Percentiles rank a stretch among this genome's conserved stretches.
These are phyloP conservation scores for Wickerhamiella dianesei DNA, from an alignment of 805 yeast genomes.

Conservation along the genomic window DNA sequence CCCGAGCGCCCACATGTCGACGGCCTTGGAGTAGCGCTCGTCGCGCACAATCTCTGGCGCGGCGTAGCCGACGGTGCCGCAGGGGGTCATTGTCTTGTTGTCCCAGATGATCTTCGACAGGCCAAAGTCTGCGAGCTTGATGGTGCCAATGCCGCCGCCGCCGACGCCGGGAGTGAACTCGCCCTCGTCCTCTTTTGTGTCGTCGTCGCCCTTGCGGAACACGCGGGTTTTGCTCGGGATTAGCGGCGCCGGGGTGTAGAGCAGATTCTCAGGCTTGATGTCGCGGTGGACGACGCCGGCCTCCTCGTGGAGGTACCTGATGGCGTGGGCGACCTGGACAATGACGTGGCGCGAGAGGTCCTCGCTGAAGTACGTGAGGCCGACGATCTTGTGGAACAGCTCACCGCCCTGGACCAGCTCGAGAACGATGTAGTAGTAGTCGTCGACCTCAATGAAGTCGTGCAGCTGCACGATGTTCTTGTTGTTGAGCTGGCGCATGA, in stretches of 20 bases:
- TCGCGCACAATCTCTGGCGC: constrained; percentile 97
- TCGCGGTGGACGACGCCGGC: constrained; percentile 66
- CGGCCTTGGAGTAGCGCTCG: constrained; percentile 82
- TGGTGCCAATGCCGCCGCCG: constrained; percentile 81
- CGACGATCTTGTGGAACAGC: constrained; percentile 65
- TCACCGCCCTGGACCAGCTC: constrained; percentile 71
- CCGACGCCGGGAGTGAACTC: constrained; percentile 66
- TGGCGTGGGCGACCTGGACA: constrained; percentile 54
- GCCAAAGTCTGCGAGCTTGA: constrained; percentile 93
- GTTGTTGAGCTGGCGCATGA: constrained; percentile 53
- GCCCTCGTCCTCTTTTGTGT: constrained; percentile 69
- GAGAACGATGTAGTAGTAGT: constrained; percentile 47
- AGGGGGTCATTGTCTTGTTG: constrained; percentile 85
- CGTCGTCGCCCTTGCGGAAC: constrained; percentile 30
- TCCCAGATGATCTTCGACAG: constrained; percentile 82
- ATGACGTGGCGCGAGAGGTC: constrained; percentile 60
- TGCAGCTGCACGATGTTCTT: constrained; percentile 45
- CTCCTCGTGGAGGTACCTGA: constrained; percentile 57
- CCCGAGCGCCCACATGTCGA: constrained; percentile 98
- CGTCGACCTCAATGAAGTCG: constrained; percentile 38
- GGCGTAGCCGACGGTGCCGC: constrained; percentile 97
- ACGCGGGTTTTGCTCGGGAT: constrained; percentile 26
- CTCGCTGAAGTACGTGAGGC: constrained; percentile 63
- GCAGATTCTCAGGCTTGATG: constrained; percentile 66
- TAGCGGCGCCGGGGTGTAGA: constrained; percentile 44